Evolutionary conservation across 2,329 filamentous ascomycete species (phyloP), one percentile per base, ranked within the genome.

Genomic region (Pyrenophora graminea): DNA sequence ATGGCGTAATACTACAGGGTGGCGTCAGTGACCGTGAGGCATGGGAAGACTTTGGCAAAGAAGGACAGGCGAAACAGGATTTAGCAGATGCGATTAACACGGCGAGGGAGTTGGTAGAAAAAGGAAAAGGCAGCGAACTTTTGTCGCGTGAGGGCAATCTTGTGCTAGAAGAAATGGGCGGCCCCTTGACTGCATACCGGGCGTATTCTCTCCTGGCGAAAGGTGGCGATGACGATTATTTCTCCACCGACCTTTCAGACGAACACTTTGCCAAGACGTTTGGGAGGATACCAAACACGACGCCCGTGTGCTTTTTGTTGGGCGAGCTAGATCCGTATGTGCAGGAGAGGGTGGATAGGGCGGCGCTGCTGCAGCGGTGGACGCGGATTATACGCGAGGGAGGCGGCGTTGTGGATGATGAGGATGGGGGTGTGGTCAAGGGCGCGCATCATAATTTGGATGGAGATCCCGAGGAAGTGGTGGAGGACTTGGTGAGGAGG

Each of bases 211-310:
- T 89, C 6, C 76, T 80, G 0, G 82, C 79, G 18, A 72, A 77
- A 43, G 79, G 85, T 4, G 88, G 87, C 8, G 87, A 89, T 51
- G 92, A 97, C 69, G 92, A 96, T 69, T 90, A 89, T 67, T 96
- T 96, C 75, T 92, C 88, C n/a, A 86, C 85, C 2, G 89, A 94
- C 67, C 75, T 94, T n/a, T 71, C 77, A 0, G 80, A 84, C 36
- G 77, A 82, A 27, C 77, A 79, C 15, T 76, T 91, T 6, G 66
- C 72, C 19, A 69, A 69, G 12, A 87, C 86, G n/a, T 96, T 93
- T 81, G 82, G 85, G 3, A 76, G 75, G 42, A 76, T 90, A 48
- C 75, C 82, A 45, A 50, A 56, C 6, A 21, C 48, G 10, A 74
- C 73, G n/a, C 82, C 84, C 1, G 71, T 90, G 1, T 74, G 89